Base-by-base conservation (phyloP, 805 yeast genomes). In the Yamadazyma philogaea region DNA sequence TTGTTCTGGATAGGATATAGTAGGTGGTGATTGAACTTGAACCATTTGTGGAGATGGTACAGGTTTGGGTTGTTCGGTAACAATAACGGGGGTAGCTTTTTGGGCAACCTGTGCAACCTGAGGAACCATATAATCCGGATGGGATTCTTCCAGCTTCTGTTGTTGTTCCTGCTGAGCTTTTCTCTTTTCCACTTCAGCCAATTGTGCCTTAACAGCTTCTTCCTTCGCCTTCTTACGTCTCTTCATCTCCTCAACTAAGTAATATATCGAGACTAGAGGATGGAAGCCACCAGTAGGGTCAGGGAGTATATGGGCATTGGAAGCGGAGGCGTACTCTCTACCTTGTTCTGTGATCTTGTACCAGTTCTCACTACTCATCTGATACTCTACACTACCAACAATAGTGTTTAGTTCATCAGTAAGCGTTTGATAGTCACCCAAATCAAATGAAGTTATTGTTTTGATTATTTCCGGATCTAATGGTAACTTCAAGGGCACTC, bases 211-310 rank as follows among this genome's bases (percentile, higher is more conserved):
- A 40, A 61, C 53, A 2, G 73, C 68, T 49, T 70, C 75, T 40
- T 74, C 79, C 62, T 83, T 81, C 6, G 81, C 79, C 50, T 65
- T 68, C 64, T 82, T 83, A 43, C 96, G 76, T 55, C 77, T 80
- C 48, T 75, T 59, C 84, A 87, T 86, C 64, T 93, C 99, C 40
- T 79, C 82, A 14, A 89, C 96, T 49, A 93, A 72, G 56, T 79
- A 84, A 60, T 93, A 93, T 30, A 91, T 83, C 6, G 96, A 87
- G 10, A 91, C 66, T 49, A 90, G 71, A 0, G 99, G 98, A 63
- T 90, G 95, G 61, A 77, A 90, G 1, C 90, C 91, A 41, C 77
- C 72, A 0, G 96, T 86, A 12, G 98, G 97, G 61, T 88, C 93
- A 1, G 79, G 75, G 15, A 73, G 55, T 14, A 60, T 58, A 39